Conservation (phyloP, 164 flowering plant genomes). For the Vitis cinerea region DNA sequence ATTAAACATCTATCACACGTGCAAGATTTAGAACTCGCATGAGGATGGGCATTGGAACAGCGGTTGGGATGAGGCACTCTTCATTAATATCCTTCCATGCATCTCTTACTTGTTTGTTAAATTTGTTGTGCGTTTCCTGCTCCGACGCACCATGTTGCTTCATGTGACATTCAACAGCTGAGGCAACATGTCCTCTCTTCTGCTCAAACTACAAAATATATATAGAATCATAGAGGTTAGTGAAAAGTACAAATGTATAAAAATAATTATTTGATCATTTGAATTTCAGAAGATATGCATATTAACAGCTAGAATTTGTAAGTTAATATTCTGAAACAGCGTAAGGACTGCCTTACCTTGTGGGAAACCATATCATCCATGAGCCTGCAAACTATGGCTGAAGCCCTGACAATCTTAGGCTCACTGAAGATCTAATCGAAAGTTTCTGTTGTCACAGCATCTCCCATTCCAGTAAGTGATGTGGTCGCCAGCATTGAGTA, state of each 20-base stretch:
- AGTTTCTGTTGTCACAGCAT: conserved; percentile 22
- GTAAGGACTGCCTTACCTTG: conserved; percentile 3
- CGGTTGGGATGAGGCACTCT: background rate
- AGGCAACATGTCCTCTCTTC: conserved; percentile 2
- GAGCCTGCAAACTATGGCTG: conserved; percentile 9
- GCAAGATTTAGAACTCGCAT: background rate
- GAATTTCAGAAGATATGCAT: too few species aligned
- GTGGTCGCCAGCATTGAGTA: conserved; percentile 2
- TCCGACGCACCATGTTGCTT: conserved; percentile 24
- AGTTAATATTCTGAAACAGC: too few species aligned
- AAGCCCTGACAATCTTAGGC: conserved; percentile 10
- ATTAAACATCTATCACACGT: background rate
- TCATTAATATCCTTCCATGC: background rate
- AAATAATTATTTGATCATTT: too few species aligned
- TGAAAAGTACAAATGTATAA: too few species aligned
- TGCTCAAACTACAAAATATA: conserved; percentile 5
- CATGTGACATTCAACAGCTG: conserved; percentile 36
- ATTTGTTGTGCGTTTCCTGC: conserved; percentile 5
- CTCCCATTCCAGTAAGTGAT: conserved; percentile 34
- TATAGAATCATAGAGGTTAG: too few species aligned
- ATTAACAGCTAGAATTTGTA: background rate
- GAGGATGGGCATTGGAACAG: background rate
- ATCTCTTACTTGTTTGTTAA: background rate
- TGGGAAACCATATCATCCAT: conserved; percentile 18
- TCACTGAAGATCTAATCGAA: conserved; percentile 24